Conservation (phyloP, 139 green algal genomes). For the Desmodesmus armatus region DNA sequence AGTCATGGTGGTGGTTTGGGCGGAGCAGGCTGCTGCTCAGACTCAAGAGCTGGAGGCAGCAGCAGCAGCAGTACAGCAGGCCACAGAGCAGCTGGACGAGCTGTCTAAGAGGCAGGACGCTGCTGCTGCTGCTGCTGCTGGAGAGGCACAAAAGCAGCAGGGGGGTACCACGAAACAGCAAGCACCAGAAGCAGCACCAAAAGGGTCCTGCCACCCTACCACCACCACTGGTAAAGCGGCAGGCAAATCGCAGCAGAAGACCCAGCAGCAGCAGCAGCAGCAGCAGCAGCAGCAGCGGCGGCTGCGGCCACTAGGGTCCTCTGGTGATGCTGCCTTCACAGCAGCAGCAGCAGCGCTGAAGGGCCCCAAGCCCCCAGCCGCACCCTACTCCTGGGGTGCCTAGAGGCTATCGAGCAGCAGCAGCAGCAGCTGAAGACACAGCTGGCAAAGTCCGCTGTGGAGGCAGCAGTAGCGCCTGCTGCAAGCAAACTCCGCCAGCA, state of each 20-base stretch:
- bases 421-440: slow-evolving; percentile 12
- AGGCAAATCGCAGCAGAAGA: not conserved
- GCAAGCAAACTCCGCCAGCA: slow-evolving; percentile 3
- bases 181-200: not conserved
- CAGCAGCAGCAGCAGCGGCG: not conserved
- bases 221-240: too few relatives aligned
- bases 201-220: too few relatives aligned
- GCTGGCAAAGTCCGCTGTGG: not conserved
- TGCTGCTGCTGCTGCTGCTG: not conserved
- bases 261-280: slow-evolving; percentile 12
- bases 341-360: slow-evolving; percentile 29
- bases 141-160: not conserved
- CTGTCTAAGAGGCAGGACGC: slow-evolving; percentile 19
- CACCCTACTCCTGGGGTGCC: slow-evolving; percentile 20
- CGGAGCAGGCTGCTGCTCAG: too few relatives aligned
- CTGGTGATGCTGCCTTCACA: slow-evolving; percentile 5
- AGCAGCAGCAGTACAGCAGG: slow-evolving; percentile 14
- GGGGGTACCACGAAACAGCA: not conserved
- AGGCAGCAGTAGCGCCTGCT: slow-evolving; percentile 15
- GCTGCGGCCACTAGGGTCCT: slow-evolving; percentile 11
- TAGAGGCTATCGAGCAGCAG: slow-evolving; percentile 37
- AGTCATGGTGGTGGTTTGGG: too few relatives aligned
- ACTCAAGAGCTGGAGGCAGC: slow-evolving; percentile 28
- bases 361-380: not conserved
- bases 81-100: slow-evolving; percentile 14